Base-by-base conservation (phyloP, 1,284 basidiomycete genomes). In the Cutaneotrichosporon sp. region DNA sequence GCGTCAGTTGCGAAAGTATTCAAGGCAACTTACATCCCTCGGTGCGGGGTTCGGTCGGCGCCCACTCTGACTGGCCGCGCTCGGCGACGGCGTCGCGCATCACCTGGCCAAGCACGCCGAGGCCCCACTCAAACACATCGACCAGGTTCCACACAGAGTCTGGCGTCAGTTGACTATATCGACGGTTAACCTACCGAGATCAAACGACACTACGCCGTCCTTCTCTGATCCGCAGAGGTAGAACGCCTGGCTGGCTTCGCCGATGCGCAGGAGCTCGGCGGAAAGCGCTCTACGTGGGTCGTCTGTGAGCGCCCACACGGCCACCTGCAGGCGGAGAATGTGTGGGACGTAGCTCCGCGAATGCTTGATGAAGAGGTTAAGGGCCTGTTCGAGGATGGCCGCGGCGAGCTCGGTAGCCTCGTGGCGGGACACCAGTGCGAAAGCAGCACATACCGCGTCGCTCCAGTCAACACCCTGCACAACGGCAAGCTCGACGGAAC, bases 71-170 rank as follows among this genome's bases (percentile, higher is more conserved):
- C n/a, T 52, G 38, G 2, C 59, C 66, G 13, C 52, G 44, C 39
- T 63, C 56, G 9, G 61, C 21, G 15, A 72, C 49, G 5, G 56
- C 52, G 20, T 68, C 63, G 8, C 66, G 58, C 56, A 69, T 60
- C 18, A 61, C 47, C n/a, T 20, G 23, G 3, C 60, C 56, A 1
- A 72, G 47, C 21, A 60, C 38, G 3, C 45, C 22, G 1, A 63
- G 54, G 7, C 54, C 54, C 66, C 67, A 72, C 53, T 72, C 70
- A 14, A 66, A 54, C n/a, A 69, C 54, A 14, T 55, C 55, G 18
- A 69, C 58, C 15, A 70, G 52, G 42, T 64, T 60, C 68, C 68
- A 72, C 8, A 68, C 58, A 10, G 61, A 65, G 50, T 70, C 69
- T 64, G 49, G 7, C 4, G 34, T 46, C 33, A 46, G 45, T 20